A percentile compares a stretch with the other conserved stretches of the same genome.
Evolutionary conservation across 177 flowering plant species (phyloP).

Genomic region (Vitis hybrid): DNA sequence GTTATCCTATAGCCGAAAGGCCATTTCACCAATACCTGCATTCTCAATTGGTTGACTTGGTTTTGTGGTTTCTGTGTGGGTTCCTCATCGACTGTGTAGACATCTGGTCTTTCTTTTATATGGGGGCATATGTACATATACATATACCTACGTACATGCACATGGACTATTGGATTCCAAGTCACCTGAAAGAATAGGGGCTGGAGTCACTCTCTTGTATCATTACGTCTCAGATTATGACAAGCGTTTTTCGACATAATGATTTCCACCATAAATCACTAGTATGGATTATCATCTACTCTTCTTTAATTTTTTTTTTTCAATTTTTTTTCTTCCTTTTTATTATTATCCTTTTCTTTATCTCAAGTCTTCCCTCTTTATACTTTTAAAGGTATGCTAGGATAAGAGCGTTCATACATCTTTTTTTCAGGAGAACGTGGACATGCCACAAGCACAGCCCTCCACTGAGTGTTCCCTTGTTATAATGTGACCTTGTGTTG

Average conservation of each 20-base stretch:
- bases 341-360: too few species aligned
- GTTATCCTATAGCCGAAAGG: too few species aligned
- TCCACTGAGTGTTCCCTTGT: neutral
- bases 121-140: too few species aligned
- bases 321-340: too few species aligned
- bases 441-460: neutral
- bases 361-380: neutral
- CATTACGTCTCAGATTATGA: neutral
- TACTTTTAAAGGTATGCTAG: neutral
- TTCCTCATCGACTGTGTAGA: too few species aligned
- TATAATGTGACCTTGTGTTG: neutral
- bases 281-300: neutral
- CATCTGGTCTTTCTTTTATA: too few species aligned
- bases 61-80: too few species aligned
- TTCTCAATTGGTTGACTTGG: too few species aligned
- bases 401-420: neutral
- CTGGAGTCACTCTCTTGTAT: neutral
- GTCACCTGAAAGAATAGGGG: neutral
- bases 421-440: neutral
- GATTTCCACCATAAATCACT: slow-evolving; percentile 3
- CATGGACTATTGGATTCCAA: slow-evolving; percentile 1
- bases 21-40: too few species aligned
- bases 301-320: neutral
- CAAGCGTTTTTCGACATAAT: slow-evolving; percentile 1
- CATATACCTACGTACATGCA: too few species aligned